Evolutionary conservation across 805 yeast species (phyloP).

Genomic region (Kluyveromyces siamensis): DNA sequence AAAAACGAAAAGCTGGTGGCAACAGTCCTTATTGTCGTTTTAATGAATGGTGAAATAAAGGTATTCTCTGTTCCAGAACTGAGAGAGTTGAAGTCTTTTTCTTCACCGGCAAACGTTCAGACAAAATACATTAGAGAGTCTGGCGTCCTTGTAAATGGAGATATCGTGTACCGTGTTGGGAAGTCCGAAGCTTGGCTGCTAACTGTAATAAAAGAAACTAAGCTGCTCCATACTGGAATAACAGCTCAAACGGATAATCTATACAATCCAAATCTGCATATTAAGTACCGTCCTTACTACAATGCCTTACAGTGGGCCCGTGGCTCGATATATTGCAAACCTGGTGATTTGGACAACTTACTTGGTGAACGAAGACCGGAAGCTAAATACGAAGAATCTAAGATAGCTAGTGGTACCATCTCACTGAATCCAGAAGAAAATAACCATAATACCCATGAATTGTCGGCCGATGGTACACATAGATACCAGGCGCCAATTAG

Average conservation of each 20-base stretch:
- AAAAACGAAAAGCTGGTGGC: slow-evolving; percentile 30
- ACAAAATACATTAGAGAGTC: slow-evolving; percentile 35
- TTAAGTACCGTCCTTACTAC: slow-evolving; percentile 74
- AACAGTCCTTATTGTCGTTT: slow-evolving; percentile 38
- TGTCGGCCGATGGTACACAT: slow-evolving; percentile 16
- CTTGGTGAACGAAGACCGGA: slow-evolving; percentile 61
- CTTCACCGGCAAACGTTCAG: slow-evolving; percentile 36
- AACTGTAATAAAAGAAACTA: slow-evolving; percentile 37
- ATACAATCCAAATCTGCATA: slow-evolving; percentile 56
- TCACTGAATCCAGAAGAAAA: slow-evolving; percentile 19
- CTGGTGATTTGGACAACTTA: slow-evolving; percentile 52
- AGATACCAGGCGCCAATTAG: slow-evolving; percentile 43
- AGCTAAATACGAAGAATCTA: slow-evolving; percentile 51
- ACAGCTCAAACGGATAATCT: slow-evolving; percentile 40
- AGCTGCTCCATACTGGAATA: slow-evolving; percentile 38
- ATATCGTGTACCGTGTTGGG: slow-evolving; percentile 46
- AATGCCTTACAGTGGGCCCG: slow-evolving; percentile 80
- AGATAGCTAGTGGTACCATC: slow-evolving; percentile 39
- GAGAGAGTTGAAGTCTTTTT: slow-evolving; percentile 43
- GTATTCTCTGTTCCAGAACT: slow-evolving; percentile 51
- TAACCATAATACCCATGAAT: slow-evolving; percentile 9
- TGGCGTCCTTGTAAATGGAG: slow-evolving; percentile 45
- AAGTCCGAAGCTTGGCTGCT: slow-evolving; percentile 46
- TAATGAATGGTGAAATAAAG: slow-evolving; percentile 40
- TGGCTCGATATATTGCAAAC: slow-evolving; percentile 56